Conservation (phyloP, 1,284 basidiomycete genomes). For the Fomitiporia mediterranea region DNA sequence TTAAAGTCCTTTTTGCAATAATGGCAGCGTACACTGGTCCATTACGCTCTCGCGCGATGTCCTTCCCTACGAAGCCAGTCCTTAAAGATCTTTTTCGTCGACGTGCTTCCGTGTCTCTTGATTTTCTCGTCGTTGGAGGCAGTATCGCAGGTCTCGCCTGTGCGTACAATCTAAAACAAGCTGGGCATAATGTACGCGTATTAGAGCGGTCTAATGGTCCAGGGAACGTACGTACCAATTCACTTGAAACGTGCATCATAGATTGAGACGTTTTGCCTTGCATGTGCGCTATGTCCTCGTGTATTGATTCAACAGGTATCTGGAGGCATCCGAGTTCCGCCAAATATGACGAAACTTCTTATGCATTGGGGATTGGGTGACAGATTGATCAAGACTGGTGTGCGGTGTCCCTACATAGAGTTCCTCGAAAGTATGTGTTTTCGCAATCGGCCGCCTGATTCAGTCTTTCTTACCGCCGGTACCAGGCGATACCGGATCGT, state of each 20-base stretch:
- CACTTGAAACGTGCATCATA: not conserved
- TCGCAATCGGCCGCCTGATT: not conserved
- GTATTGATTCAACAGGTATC: slow-evolving; percentile 23
- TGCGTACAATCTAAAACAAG: slow-evolving; percentile 42
- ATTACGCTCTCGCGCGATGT: not conserved
- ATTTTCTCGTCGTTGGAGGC: slow-evolving; percentile 26
- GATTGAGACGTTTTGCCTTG: not conserved
- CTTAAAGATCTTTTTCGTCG: slow-evolving; percentile 6
- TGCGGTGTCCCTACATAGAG: slow-evolving; percentile 7
- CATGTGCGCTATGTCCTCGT: slow-evolving; percentile 20
- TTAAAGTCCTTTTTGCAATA: not conserved
- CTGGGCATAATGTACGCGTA: slow-evolving; percentile 49
- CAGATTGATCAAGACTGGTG: slow-evolving; percentile 23
- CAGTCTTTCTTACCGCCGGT: not conserved
- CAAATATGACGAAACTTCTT: slow-evolving; percentile 47
- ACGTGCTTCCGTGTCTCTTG: slow-evolving; percentile 13
- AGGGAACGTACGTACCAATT: slow-evolving; percentile 29
- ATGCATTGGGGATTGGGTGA: slow-evolving; percentile 46
- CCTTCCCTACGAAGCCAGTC: not conserved
- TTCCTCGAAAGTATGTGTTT: not conserved
- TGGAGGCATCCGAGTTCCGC: slow-evolving; percentile 40
- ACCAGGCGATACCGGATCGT: slow-evolving; percentile 8
- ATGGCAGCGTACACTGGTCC: not conserved
- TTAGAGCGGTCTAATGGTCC: slow-evolving; percentile 39
- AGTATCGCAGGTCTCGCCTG: slow-evolving; percentile 41